phyloP scores from a whole-genome alignment of 2,329 filamentous ascomycete species.

The Arachnomyces sp. region DNA sequence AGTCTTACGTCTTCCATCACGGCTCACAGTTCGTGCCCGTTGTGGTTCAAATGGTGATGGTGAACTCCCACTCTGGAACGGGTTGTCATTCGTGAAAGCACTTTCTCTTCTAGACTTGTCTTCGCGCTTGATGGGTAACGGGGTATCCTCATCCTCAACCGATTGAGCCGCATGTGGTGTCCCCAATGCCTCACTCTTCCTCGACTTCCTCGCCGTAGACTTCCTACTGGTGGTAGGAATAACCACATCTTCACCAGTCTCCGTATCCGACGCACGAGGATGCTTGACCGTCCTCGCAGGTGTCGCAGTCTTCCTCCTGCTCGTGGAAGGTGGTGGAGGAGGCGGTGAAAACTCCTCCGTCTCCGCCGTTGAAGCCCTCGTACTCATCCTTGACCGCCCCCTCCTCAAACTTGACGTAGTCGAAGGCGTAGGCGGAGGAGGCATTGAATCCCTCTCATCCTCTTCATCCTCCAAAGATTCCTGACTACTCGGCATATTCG shows the following conservation, averaged over 20 bases:
- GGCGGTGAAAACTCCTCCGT: conserved; percentile 23
- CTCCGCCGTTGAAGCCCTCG: conserved; percentile 36
- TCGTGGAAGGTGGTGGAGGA: conserved; percentile 21
- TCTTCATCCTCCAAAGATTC: conserved; percentile 55
- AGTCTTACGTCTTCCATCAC: conserved; percentile 45
- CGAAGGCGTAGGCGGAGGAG: conserved; percentile 40
- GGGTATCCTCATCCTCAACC: conserved; percentile 27
- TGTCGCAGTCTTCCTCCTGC: conserved; percentile 25
- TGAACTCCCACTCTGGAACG: conserved; percentile 80
- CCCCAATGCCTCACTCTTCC: conserved; percentile 39
- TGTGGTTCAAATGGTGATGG: conserved; percentile 46
- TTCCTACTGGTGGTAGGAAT: conserved; percentile 26
- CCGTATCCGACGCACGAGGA: conserved; percentile 45
- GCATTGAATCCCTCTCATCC: conserved; percentile 49
- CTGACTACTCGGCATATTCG: conserved; percentile 56
- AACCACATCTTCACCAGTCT: conserved; percentile 39
- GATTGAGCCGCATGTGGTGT: conserved; percentile 19
- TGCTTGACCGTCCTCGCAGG: conserved; percentile 40
- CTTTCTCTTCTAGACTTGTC: conserved; percentile 41
- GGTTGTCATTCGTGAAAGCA: conserved; percentile 82
- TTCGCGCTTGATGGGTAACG: conserved; percentile 37
- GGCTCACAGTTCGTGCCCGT: conserved; percentile 27
- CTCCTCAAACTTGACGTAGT: conserved; percentile 46
- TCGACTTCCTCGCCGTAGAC: conserved; percentile 44
- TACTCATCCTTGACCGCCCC: conserved; percentile 43